Evolutionary conservation across 2,329 filamentous ascomycete genomes (phyloP).

Genomic region (Pestalotiopsis sp.): DNA sequence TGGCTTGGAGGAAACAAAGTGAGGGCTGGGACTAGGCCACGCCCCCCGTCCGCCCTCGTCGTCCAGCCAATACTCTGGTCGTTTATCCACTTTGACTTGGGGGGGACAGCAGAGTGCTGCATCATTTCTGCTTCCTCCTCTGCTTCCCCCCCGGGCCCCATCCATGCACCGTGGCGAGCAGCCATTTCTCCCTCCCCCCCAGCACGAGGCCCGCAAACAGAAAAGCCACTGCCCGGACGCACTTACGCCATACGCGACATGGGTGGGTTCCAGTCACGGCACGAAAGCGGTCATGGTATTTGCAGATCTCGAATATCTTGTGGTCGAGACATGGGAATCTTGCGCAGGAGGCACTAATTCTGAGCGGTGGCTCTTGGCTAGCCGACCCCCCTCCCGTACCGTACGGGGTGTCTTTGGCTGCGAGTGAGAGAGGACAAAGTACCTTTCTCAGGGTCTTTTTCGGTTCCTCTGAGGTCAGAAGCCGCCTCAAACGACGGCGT

Average conservation of each 20-base stretch:
- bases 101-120: conserved; percentile 17
- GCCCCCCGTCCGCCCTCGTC: neutral
- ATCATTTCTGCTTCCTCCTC: conserved; percentile 21
- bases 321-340: conserved; percentile 4
- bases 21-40: neutral
- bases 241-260: conserved; percentile 29
- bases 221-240: conserved; percentile 19
- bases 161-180: conserved; percentile 15
- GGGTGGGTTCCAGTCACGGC: conserved; percentile 22
- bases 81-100: conserved; percentile 11
- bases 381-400: neutral
- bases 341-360: conserved; percentile 6
- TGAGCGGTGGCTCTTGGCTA: conserved; percentile 3
- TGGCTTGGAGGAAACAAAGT: neutral
- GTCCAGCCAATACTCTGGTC: conserved; percentile 15
- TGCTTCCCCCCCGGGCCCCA: conserved; percentile 16
- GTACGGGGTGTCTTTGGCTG: too few relatives aligned
- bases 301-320: conserved; percentile 26
- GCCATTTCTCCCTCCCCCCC: conserved; percentile 22
- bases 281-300: conserved; percentile 26
- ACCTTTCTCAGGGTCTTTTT: neutral
- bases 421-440: neutral
- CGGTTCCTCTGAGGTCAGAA: conserved; percentile 25
- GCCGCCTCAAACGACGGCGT: conserved; percentile 14
- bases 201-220: conserved; percentile 22